phyloP scores from a whole-genome alignment of 2,329 filamentous ascomycete genomes.

The Talaromyces atroroseus region DNA sequence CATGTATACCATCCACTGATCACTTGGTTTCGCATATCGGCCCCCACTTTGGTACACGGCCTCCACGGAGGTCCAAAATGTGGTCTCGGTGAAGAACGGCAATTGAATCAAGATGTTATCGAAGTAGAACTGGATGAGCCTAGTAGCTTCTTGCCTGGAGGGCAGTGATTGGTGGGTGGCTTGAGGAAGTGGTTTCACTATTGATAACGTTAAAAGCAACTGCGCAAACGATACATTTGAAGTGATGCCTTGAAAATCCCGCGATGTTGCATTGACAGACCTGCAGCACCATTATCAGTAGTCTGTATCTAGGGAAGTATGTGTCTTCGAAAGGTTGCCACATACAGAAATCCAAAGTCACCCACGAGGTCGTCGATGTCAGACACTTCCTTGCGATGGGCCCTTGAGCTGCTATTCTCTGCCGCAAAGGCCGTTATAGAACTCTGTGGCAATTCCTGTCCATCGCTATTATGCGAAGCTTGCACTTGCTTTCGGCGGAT shows the following conservation, averaged over 20 bases:
- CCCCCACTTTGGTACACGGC: constrained; percentile 70
- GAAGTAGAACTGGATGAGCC: constrained; percentile 77
- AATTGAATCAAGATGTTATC: constrained; percentile 73
- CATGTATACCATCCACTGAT: constrained; percentile 84
- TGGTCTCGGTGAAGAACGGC: constrained; percentile 76
- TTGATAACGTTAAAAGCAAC: constrained; percentile 58
- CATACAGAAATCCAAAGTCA: constrained; percentile 81
- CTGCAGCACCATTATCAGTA: constrained; percentile 41
- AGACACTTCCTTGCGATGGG: constrained; percentile 62
- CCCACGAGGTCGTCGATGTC: constrained; percentile 90
- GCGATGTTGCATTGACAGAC: constrained; percentile 87
- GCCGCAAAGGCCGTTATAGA: constrained; percentile 33
- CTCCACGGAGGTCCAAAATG: constrained; percentile 71
- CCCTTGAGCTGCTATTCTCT: constrained; percentile 26
- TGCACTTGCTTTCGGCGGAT: constrained; percentile 29
- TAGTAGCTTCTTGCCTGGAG: constrained; percentile 60
- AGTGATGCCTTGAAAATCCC: constrained; percentile 85
- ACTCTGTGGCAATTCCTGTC: constrained; percentile 26
- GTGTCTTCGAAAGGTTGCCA: not conserved
- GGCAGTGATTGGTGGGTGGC: constrained; percentile 61
- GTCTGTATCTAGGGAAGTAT: constrained; percentile 1
- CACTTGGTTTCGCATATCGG: constrained; percentile 57
- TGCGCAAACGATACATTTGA: constrained; percentile 17
- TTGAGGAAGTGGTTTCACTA: constrained; percentile 65
- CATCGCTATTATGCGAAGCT: constrained; percentile 13